phyloP scores from a whole-genome alignment of 306 rosid genomes.

The Alnus rubra region DNA sequence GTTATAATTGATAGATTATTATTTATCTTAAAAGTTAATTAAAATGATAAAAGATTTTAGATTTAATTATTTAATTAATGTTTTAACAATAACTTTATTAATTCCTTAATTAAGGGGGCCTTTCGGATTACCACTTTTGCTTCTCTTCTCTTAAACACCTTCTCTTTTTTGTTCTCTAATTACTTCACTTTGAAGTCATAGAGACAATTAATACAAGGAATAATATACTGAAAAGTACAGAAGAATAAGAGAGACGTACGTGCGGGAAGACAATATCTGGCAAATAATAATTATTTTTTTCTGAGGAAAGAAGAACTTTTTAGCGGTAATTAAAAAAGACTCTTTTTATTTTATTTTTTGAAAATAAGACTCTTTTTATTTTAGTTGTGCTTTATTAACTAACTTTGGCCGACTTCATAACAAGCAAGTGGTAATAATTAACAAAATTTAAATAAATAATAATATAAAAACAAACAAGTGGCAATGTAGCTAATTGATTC shows the following conservation, averaged over 20 bases:
- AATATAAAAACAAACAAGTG: neutral
- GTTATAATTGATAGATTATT: no score
- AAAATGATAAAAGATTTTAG: no score
- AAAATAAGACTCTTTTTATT: neutral
- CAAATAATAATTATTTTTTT: neutral
- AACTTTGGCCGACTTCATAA: slow-evolving; percentile 21
- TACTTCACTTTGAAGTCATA: slow-evolving; percentile 48
- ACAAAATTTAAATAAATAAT: neutral
- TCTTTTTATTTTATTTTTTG: neutral
- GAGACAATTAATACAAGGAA: neutral
- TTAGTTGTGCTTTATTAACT: slow-evolving; percentile 39
- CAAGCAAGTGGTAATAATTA: slow-evolving; percentile 12
- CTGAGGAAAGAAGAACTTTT: neutral
- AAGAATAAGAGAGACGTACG: slow-evolving; percentile 8
- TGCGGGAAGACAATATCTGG: neutral
- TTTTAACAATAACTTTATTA: no score
- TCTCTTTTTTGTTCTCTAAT: slow-evolving; percentile 25
- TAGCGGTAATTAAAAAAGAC: neutral
- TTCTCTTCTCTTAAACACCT: neutral
- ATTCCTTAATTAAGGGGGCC: no score
- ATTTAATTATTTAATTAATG: no score
- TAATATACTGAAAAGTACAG: slow-evolving; percentile 11
- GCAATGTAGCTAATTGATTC: neutral
- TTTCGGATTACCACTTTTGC: neutral
- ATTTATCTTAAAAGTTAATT: no score